Conservation (phyloP, 495 filamentous ascomycete species). For the Daldinia concentrica region DNA sequence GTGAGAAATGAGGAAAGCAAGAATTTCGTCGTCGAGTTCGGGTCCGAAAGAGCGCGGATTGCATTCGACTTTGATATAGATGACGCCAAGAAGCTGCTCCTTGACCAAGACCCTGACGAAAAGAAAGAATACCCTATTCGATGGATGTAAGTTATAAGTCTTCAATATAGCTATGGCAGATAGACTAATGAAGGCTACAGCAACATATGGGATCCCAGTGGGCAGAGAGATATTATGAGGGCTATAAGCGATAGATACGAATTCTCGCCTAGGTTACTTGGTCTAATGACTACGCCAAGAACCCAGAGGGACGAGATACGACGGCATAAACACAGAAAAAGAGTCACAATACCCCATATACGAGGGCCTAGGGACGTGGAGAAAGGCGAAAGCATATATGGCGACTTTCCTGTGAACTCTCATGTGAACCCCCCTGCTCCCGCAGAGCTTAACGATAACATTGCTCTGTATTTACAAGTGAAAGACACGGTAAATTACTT, state of each 20-base stretch:
- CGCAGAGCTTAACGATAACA: conserved; percentile 36
- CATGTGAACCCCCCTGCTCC: conserved; percentile 9
- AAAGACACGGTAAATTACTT: conserved; percentile 53
- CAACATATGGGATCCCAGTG: conserved; percentile 77
- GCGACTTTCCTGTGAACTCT: conserved; percentile 22
- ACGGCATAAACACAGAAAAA: conserved; percentile 27
- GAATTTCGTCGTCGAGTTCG: conserved; percentile 80
- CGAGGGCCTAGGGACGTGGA: conserved; percentile 31
- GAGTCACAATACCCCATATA: conserved; percentile 12
- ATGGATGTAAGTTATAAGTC: conserved; percentile 70
- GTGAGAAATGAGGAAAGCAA: conserved; percentile 53
- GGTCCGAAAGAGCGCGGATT: conserved; percentile 67
- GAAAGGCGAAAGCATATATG: conserved; percentile 26
- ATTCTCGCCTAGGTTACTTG: conserved; percentile 72
- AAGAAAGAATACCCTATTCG: conserved; percentile 50
- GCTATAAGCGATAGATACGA: conserved; percentile 66
- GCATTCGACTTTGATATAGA: conserved; percentile 64
- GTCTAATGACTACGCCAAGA: conserved; percentile 60
- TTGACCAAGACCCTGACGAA: conserved; percentile 32
- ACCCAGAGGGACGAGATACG: conserved; percentile 19
- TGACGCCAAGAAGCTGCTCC: conserved; percentile 55
- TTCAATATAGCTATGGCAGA: background rate
- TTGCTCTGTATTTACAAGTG: conserved; percentile 44
- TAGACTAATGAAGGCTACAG: conserved; percentile 47
- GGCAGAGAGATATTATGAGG: conserved; percentile 64